phyloP scores from a whole-genome alignment of 495 filamentous ascomycete genomes.

The Neurospora hispaniola region DNA sequence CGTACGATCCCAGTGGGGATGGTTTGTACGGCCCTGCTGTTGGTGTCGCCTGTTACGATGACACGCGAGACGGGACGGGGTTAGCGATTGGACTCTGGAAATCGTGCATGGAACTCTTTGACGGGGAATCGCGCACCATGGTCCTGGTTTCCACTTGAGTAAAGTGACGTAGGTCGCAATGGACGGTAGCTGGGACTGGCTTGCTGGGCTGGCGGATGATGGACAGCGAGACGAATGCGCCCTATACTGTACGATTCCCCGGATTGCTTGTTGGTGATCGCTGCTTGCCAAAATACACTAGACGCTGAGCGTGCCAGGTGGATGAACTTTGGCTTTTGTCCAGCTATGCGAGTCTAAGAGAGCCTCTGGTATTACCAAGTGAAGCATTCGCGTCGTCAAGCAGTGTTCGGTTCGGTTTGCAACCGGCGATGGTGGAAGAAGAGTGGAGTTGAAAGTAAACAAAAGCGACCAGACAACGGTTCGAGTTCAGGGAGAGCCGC shows the following conservation, averaged over 20 bases:
- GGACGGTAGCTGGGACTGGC: neutral
- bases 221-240: neutral
- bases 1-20: constrained; percentile 20
- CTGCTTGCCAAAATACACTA: neutral
- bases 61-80: neutral
- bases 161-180: neutral
- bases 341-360: neutral
- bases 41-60: constrained; percentile 32
- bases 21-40: constrained; percentile 49
- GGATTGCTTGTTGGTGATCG: neutral
- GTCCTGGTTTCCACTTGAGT: neutral
- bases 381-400: neutral
- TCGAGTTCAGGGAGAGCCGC: neutral
- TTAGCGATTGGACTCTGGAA: neutral
- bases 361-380: neutral
- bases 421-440: neutral
- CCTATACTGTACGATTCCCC: neutral
- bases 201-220: neutral
- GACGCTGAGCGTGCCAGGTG: neutral
- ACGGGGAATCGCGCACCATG: neutral
- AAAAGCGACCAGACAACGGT: neutral
- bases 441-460: neutral
- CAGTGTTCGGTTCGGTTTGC: neutral
- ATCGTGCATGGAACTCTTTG: neutral
- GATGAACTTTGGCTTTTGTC: neutral